phyloP scores from a whole-genome alignment of 2,329 filamentous ascomycete genomes.

The Cladosporium sp. region DNA sequence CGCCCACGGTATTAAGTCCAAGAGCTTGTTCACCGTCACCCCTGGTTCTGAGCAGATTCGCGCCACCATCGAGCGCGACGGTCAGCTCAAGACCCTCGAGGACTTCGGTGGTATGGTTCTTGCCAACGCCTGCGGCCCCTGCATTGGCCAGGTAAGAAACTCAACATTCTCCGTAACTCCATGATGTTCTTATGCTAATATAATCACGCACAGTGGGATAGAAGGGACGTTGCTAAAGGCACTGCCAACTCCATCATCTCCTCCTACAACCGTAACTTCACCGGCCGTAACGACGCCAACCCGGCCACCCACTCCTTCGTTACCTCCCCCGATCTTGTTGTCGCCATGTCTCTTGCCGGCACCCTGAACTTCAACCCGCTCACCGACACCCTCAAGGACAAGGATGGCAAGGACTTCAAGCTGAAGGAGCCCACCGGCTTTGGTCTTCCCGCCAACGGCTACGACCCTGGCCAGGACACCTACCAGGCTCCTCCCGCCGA shows the following conservation, averaged over 20 bases:
- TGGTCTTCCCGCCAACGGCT: conserved; percentile 74
- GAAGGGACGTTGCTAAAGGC: conserved; percentile 83
- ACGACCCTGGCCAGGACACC: conserved; percentile 86
- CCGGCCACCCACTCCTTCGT: conserved; percentile 92
- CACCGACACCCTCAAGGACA: conserved; percentile 85
- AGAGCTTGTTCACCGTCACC: conserved; percentile 88
- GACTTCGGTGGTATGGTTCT: conserved; percentile 93
- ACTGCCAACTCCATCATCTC: conserved; percentile 94
- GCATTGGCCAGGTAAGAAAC: conserved; percentile 56
- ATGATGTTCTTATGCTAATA: background rate
- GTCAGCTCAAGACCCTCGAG: conserved; percentile 76
- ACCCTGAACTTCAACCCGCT: conserved; percentile 91
- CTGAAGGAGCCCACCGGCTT: conserved; percentile 74
- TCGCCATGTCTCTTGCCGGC: conserved; percentile 79
- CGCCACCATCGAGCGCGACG: conserved; percentile 69
- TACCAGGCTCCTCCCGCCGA: conserved; percentile 92
- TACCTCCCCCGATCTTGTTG: conserved; percentile 82
- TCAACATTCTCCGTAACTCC: no score
- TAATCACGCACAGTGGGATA: conserved; percentile 1
- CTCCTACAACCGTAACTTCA: conserved; percentile 99
- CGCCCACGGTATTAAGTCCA: conserved; percentile 87
- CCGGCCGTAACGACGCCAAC: conserved; percentile 94
- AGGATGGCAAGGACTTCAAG: conserved; percentile 94
- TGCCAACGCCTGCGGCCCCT: conserved; percentile 87
- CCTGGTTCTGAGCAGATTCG: conserved; percentile 96